A percentile compares a stretch with the other conserved stretches of the same genome.
phyloP scores from a whole-genome alignment of 306 rosid species.

The Dalbergia cochinchinensis region DNA sequence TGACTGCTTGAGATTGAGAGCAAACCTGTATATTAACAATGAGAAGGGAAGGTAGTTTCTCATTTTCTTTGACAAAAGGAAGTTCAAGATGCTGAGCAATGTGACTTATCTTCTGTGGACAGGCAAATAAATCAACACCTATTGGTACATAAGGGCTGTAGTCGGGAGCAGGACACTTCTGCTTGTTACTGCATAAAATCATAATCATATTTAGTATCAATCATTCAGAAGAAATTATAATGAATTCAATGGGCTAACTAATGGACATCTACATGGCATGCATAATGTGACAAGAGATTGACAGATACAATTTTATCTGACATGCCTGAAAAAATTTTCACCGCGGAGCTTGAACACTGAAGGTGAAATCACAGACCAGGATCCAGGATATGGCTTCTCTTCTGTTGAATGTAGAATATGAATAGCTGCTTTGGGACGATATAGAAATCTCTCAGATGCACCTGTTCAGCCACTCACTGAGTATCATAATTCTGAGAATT shows the following conservation, averaged over 20 bases:
- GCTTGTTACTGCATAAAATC: constrained; percentile 69
- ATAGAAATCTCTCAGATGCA: constrained; percentile 70
- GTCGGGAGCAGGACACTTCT: constrained; percentile 71
- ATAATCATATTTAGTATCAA: constrained; percentile 31
- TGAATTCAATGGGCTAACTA: background rate
- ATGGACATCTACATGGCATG: background rate
- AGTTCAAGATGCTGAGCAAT: constrained; percentile 91
- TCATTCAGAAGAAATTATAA: background rate
- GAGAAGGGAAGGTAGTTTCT: constrained; percentile 72
- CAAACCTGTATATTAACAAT: constrained; percentile 90
- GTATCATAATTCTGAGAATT: constrained; percentile 5
- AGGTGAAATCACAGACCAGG: constrained; percentile 82
- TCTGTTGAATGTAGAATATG: constrained; percentile 59
- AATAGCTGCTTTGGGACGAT: constrained; percentile 70
- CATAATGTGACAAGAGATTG: constrained; percentile 11
- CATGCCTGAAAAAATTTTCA: constrained; percentile 76
- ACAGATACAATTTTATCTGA: constrained; percentile 33
- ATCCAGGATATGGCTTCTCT: constrained; percentile 61
- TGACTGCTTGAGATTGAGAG: background rate
- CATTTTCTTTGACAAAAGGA: constrained; percentile 66
- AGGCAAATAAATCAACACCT: constrained; percentile 81
- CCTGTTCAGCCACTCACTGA: constrained; percentile 56
- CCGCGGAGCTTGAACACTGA: constrained; percentile 86
- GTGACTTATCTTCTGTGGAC: constrained; percentile 75
- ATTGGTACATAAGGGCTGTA: constrained; percentile 77